Base-by-base conservation (phyloP, 768 basidiomycete genomes). In the Leccinum ochraceum region DNA sequence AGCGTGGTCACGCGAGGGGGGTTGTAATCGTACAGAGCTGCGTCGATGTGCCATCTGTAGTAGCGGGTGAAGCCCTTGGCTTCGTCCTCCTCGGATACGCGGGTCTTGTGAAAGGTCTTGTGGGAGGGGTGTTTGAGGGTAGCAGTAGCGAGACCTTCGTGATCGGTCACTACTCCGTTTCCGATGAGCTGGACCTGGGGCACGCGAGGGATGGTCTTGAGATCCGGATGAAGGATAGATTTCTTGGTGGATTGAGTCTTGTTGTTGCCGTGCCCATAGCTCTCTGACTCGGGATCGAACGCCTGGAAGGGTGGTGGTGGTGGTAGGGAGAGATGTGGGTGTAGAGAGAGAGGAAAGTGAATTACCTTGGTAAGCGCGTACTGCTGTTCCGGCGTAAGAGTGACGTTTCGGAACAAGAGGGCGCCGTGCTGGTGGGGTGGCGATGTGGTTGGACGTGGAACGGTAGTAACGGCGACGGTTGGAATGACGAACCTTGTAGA, bases 31-130 rank as follows among this genome's bases (percentile, higher is more conserved):
- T 90, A 91, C 39, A 93, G 75, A 2, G 92, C 92, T 1, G 94
- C 93, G 66, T 95, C 94, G 73, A 95, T 94, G 73, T 95, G 92
- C 92, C 93, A 94, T 53, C 93, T 80, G 74, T 93, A 94, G 81
- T 90, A 95, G 42, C 93, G 83, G n/a, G 93, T 95, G 50, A 81
- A 74, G n/a, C 92, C 92, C 56, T 82, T 80, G 8, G 76, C 85
- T 66, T 90, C 89, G 62, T 95, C 93, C 68, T 89, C 89, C 3
- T 80, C 76, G 10, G 86, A 85, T 37, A 95, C 81, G 22, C 74
- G 75, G 36, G 88, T 89, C 76, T 92, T 93, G 79, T 96, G 94
- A 77, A 95, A 96, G 3, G 87, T 89, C 52, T 81, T 86, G 75
- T 95, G 93, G 54, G 84, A 86, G 3, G 92, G 93, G 71, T 96